Evolutionary conservation across 371 early-diverging fungal genomes (phyloP).

Genomic region (Mucor piriformis): DNA sequence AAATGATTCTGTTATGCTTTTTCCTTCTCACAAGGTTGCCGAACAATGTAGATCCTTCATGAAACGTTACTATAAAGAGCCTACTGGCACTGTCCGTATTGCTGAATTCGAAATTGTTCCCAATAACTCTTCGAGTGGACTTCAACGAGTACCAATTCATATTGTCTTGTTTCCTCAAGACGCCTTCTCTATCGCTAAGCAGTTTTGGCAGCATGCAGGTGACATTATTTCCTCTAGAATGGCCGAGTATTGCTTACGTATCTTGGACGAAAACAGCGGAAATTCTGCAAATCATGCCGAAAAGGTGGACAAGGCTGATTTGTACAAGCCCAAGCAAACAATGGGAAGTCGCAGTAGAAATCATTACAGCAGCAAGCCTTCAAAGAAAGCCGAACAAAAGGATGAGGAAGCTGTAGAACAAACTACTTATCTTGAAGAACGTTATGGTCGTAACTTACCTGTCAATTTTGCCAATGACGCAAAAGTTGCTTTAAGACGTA

Average conservation of each 20-base stretch:
- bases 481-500: conserved; percentile 69
- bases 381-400: conserved; percentile 17
- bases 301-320: background rate
- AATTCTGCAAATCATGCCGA: background rate
- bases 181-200: conserved; percentile 75
- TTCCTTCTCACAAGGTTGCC: conserved; percentile 74
- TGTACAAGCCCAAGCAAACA: conserved; percentile 19
- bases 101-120: conserved; percentile 65
- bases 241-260: conserved; percentile 79
- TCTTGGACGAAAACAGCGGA: conserved; percentile 56
- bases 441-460: conserved; percentile 89
- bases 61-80: conserved; percentile 42
- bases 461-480: conserved; percentile 72
- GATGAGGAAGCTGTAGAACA: conserved; percentile 54
- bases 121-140: conserved; percentile 26
- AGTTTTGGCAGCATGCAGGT: conserved; percentile 95
- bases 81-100: conserved; percentile 54
- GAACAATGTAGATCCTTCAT: conserved; percentile 74
- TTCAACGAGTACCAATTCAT: conserved; percentile 56
- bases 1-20: conserved; percentile 69
- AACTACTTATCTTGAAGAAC: conserved; percentile 80
- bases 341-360: conserved; percentile 26
- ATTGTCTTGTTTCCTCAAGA: conserved; percentile 77
- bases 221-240: conserved; percentile 86
- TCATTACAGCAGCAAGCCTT: conserved; percentile 21